Evolutionary conservation across 1,139 yeast genomes (phyloP).

Genomic region (Yamadazyma conglobata): DNA sequence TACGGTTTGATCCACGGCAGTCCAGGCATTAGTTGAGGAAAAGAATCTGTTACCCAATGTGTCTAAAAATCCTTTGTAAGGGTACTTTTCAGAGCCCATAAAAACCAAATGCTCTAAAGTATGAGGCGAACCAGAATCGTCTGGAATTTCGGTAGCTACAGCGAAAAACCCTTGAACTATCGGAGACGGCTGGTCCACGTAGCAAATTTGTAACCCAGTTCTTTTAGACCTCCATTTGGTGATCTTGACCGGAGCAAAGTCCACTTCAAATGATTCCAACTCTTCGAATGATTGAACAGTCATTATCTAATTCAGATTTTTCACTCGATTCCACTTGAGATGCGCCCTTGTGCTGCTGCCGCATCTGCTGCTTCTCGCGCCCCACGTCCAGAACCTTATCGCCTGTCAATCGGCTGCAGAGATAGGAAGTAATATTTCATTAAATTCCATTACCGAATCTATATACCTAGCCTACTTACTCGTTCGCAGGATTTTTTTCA

Average conservation of each 20-base stretch:
- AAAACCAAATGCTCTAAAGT: conserved; percentile 92
- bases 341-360: no score
- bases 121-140: conserved; percentile 93
- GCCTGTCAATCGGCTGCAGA: no score
- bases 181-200: conserved; percentile 80
- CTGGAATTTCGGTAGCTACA: conserved; percentile 85
- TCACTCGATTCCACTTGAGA: conserved; percentile 1
- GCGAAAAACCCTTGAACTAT: conserved; percentile 91
- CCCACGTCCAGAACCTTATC: no score
- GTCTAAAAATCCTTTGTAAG: conserved; percentile 89
- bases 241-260: conserved; percentile 60
- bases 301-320: conserved; percentile 4
- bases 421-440: no score
- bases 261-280: conserved; percentile 46
- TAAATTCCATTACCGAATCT: no score
- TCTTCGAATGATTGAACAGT: conserved; percentile 7
- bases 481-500: no score
- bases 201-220: conserved; percentile 79
- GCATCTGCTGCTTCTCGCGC: no score
- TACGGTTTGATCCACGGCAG: conserved; percentile 93
- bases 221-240: conserved; percentile 70
- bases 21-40: conserved; percentile 95
- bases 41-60: conserved; percentile 80
- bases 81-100: conserved; percentile 89
- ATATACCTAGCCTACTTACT: no score